A percentile compares a stretch with the other conserved stretches of the same genome.
Conservation (phyloP, 2,329 filamentous ascomycete species). For the Diaporthe longicolla region DNA sequence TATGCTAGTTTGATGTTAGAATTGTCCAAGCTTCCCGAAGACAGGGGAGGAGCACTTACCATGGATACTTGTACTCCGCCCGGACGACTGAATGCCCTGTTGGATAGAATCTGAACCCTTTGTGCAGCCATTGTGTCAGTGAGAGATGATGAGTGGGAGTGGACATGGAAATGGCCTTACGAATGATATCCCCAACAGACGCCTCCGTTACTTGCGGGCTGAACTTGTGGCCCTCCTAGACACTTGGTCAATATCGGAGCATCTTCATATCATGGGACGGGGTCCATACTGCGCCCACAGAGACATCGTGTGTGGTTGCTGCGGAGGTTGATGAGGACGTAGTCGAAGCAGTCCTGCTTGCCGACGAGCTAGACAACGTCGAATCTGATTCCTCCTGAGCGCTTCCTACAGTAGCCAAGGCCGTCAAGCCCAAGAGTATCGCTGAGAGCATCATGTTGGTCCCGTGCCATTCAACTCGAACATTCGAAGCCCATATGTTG, state of each 20-base stretch:
- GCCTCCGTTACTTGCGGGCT: slow-evolving; percentile 53
- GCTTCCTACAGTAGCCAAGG: slow-evolving; percentile 25
- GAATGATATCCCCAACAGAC: slow-evolving; percentile 63
- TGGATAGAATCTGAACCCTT: slow-evolving; percentile 73
- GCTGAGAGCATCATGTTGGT: slow-evolving; percentile 39
- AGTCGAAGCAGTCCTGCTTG: slow-evolving; percentile 35
- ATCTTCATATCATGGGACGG: slow-evolving; percentile 40
- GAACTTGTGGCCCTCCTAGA: slow-evolving; percentile 53
- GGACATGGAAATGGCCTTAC: slow-evolving; percentile 48
- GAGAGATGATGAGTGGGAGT: background rate
- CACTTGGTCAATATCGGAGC: slow-evolving; percentile 36
- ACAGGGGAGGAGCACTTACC: slow-evolving; percentile 47
- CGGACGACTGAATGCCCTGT: slow-evolving; percentile 75
- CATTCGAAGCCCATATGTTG: background rate
- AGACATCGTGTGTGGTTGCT: slow-evolving; percentile 47
- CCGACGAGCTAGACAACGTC: slow-evolving; percentile 20
- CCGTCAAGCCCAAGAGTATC: slow-evolving; percentile 40
- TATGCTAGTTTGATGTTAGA: slow-evolving; percentile 51
- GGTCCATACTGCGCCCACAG: slow-evolving; percentile 50
- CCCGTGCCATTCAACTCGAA: slow-evolving; percentile 12
- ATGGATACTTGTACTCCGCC: slow-evolving; percentile 71
- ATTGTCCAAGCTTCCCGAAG: background rate
- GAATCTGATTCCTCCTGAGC: slow-evolving; percentile 36
- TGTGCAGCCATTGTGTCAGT: slow-evolving; percentile 34
- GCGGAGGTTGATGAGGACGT: slow-evolving; percentile 42